Evolutionary conservation across 1,284 basidiomycete species (phyloP), one percentile per base, ranked within the genome.

Genomic region (Thelephora terrestris): DNA sequence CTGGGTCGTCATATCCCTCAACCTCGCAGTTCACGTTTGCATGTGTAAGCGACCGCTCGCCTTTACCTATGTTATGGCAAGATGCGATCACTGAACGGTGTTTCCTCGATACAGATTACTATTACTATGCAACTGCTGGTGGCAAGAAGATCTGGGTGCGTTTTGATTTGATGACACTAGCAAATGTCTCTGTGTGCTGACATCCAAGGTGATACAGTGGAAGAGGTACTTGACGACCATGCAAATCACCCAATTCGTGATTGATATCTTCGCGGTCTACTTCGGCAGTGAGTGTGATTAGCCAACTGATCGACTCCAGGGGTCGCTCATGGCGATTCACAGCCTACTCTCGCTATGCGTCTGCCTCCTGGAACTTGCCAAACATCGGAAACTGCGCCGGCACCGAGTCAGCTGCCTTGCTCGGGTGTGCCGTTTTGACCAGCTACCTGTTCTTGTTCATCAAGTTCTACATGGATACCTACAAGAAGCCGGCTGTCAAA

Each of bases 71-170:
- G 47, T 25, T 18, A 43, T 18, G 4, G 17, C 46, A 35, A 32
- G 46, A 7, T 39, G 38, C 49, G 47, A 43, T 55, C 29, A 10
- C 53, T 46, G 43, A 16, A 14, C 10, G 29, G 29, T 14, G 29
- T 32, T 14, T 32, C 7, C 3, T 25, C 46, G 23, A 53, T 18
- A 25, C 58, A 92, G 90, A 96, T 72, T 96, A 98, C 70, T 97
- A 97, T 72, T 96, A 96, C 71, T 96, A 85, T 68, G 92, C 91
- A 38, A 96, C 94, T 48, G 92, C 94, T 48, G 91, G 92, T 61
- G 94, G 94, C 58, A 86, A 86, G 61, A 90, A 78, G 70, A 91
- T 97, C 69, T 97, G 94, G 94, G 91, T 91, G 65, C 49, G 76
- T 62, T 12, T n/a, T 18, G 18, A 14, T 23, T 0, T 3, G 16